Conservation (phyloP, 106 monocot genomes). For the Allium fistulosum region DNA sequence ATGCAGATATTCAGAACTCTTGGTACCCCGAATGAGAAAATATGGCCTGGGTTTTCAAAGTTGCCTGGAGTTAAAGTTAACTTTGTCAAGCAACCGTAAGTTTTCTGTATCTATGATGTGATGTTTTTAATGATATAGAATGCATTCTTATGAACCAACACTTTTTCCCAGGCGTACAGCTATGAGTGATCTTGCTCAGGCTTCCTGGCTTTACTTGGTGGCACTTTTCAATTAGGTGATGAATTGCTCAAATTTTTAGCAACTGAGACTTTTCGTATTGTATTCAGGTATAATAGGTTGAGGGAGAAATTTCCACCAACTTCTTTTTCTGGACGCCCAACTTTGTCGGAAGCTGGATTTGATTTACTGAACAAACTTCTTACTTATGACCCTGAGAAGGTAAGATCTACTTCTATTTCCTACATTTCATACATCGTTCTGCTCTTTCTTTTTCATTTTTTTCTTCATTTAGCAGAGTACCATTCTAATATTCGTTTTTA, state of each 20-base stretch:
- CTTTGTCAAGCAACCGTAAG: conserved; percentile 82
- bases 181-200: conserved; percentile 20
- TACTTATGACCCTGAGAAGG: conserved; percentile 85
- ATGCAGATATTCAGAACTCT: conserved; percentile 81
- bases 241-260: background rate
- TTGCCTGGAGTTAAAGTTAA: conserved; percentile 67
- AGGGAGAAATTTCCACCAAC: conserved; percentile 53
- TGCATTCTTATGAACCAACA: conserved; percentile 1
- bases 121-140: background rate
- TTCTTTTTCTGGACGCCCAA: conserved; percentile 61
- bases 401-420: conserved; percentile 2
- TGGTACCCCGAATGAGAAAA: conserved; percentile 86
- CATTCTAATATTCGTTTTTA: background rate
- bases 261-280: background rate
- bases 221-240: conserved; percentile 26
- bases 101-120: conserved; percentile 13
- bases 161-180: conserved; percentile 25
- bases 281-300: conserved; percentile 48
- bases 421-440: background rate
- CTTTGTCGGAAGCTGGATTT: conserved; percentile 70
- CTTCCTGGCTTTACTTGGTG: conserved; percentile 22
- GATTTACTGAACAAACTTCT: conserved; percentile 62
- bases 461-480: background rate
- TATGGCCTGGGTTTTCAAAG: conserved; percentile 76
- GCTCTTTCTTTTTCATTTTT: background rate